Evolutionary conservation across 371 early-diverging fungal species (phyloP).

Genomic region (Coemansia sp.): DNA sequence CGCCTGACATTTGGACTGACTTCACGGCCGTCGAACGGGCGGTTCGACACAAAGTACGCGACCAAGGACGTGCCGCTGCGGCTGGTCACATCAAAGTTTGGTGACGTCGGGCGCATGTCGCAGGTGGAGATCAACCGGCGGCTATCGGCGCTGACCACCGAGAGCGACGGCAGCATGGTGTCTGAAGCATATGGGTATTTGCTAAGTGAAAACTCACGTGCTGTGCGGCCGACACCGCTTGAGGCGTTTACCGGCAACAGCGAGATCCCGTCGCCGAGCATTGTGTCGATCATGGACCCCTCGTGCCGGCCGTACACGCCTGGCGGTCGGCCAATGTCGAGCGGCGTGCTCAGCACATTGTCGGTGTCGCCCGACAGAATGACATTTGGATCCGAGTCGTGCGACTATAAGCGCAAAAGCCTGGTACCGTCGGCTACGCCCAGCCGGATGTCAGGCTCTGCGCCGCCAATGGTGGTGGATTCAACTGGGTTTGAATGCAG

Average conservation of each 20-base stretch:
- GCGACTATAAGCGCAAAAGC: not conserved
- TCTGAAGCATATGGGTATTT: conserved; percentile 46
- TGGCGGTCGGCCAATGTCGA: conserved; percentile 3
- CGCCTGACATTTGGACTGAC: conserved; percentile 47
- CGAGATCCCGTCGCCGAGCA: conserved; percentile 27
- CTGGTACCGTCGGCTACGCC: conserved; percentile 5
- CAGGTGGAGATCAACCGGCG: conserved; percentile 49
- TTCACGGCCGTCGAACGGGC: conserved; percentile 23
- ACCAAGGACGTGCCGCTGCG: conserved; percentile 48
- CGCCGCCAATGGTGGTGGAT: conserved; percentile 2
- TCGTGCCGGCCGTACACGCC: not conserved
- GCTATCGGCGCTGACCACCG: conserved; percentile 41
- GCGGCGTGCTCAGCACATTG: not conserved
- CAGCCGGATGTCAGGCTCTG: not conserved
- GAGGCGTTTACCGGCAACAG: conserved; percentile 13
- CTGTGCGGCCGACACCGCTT: conserved; percentile 23
- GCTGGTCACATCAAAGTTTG: conserved; percentile 47
- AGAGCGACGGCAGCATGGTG: conserved; percentile 36
- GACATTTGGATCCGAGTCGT: not conserved
- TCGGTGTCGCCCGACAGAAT: conserved; percentile 2
- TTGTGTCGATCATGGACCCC: conserved; percentile 6
- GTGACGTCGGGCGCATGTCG: conserved; percentile 45
- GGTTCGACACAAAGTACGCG: conserved; percentile 32
- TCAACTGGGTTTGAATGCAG: conserved; percentile 30
- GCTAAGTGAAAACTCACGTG: conserved; percentile 39